Evolutionary conservation across 2,329 filamentous ascomycete species (phyloP).

Genomic region (Pseudocercospora fijiensis): DNA sequence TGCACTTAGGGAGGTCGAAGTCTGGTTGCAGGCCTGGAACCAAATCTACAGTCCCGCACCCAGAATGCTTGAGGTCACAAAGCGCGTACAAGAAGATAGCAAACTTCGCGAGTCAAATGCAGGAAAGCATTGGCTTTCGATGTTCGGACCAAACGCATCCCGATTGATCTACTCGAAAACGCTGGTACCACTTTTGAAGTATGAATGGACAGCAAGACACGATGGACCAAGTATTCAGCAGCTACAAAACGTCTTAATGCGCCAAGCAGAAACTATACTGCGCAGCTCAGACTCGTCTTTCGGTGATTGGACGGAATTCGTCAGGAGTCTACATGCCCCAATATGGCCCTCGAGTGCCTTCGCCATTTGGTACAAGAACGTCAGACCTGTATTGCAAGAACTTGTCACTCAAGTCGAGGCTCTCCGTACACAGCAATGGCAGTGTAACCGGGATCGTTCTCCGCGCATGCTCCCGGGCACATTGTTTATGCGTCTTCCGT

Average conservation of each 20-base stretch:
- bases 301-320: slow-evolving; percentile 8
- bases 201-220: slow-evolving; percentile 9
- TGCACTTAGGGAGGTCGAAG: slow-evolving; percentile 30
- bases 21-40: slow-evolving; percentile 27
- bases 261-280: slow-evolving; percentile 18
- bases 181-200: slow-evolving; percentile 3
- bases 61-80: slow-evolving; percentile 29
- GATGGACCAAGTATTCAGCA: slow-evolving; percentile 7
- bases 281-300: neutral
- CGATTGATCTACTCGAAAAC: neutral
- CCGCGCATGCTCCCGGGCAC: slow-evolving; percentile 26
- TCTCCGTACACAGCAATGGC: slow-evolving; percentile 22
- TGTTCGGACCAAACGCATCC: slow-evolving; percentile 24
- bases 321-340: neutral
- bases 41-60: slow-evolving; percentile 31
- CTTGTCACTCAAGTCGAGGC: slow-evolving; percentile 19
- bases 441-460: slow-evolving; percentile 12
- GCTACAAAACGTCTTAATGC: slow-evolving; percentile 12
- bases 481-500: slow-evolving; percentile 31
- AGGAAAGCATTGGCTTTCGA: slow-evolving; percentile 30
- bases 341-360: neutral
- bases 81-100: slow-evolving; percentile 22
- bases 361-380: slow-evolving; percentile 12
- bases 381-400: slow-evolving; percentile 20
- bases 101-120: slow-evolving; percentile 22